Conservation (phyloP, 225 moss, liverwort and hornwort species). For the Bryoerythrophyllum caledonicum region DNA sequence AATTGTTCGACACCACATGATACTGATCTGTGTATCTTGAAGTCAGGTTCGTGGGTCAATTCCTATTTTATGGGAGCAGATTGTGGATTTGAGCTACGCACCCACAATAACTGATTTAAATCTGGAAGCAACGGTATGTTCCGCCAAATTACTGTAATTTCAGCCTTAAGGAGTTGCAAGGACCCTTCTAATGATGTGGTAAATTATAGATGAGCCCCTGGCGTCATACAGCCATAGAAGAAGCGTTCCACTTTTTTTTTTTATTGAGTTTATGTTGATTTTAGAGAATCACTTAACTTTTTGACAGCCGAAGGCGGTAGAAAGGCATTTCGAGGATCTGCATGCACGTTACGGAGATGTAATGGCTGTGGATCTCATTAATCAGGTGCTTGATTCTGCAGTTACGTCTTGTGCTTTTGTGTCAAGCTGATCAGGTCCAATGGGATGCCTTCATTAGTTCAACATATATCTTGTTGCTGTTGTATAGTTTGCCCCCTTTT, state of each 20-base stretch:
- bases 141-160: not conserved
- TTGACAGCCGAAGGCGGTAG: conserved; percentile 57
- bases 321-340: conserved; percentile 71
- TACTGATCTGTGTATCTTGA: not conserved
- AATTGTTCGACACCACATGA: not conserved
- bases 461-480: not conserved
- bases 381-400: conserved; percentile 49
- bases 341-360: conserved; percentile 66
- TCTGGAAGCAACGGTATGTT: conserved; percentile 56
- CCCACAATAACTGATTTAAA: conserved; percentile 54
- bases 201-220: not conserved
- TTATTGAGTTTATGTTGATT: not conserved
- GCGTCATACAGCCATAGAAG: not conserved
- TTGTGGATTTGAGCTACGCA: conserved; percentile 79
- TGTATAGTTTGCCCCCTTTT: not conserved
- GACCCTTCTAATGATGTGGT: not conserved
- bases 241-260: not conserved
- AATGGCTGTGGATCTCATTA: conserved; percentile 66
- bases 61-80: conserved; percentile 81
- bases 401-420: conserved; percentile 3
- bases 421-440: not conserved
- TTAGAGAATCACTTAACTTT: conserved; percentile 1
- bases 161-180: not conserved
- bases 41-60: conserved; percentile 73
- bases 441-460: not conserved